Evolutionary conservation across 129 eudicot genomes (phyloP).

Genomic region (Ambrosia trifida): DNA sequence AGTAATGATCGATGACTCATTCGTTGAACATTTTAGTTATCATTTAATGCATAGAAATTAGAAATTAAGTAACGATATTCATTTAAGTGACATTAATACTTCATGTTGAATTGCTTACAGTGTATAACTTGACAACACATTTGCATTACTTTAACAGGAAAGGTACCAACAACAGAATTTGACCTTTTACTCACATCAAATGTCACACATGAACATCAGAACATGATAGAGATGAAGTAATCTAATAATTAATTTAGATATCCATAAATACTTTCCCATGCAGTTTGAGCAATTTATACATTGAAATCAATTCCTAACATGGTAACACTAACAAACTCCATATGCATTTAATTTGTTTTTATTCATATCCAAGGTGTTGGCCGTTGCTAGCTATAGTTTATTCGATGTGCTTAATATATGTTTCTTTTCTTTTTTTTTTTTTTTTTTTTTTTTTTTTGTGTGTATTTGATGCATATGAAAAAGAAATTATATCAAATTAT

Average conservation of each 20-base stretch:
- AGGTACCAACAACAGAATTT: constrained; percentile 20
- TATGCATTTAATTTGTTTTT: constrained; percentile 28
- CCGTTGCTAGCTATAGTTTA: background rate
- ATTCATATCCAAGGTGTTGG: constrained; percentile 4
- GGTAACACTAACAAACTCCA: constrained; percentile 37
- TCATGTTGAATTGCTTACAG: constrained; percentile 16
- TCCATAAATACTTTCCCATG: constrained; percentile 13
- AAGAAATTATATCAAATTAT: background rate
- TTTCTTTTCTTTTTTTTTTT: background rate
- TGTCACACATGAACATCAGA: constrained; percentile 23
- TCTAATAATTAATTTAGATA: background rate
- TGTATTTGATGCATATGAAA: background rate
- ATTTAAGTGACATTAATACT: background rate
- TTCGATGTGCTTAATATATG: constrained; percentile 8
- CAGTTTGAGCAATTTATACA: constrained; percentile 29
- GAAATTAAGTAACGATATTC: background rate
- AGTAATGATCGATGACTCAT: too few relatives aligned
- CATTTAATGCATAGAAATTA: background rate
- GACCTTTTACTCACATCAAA: constrained; percentile 23
- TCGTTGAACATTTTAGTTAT: too few relatives aligned
- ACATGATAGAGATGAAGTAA: constrained; percentile 21
- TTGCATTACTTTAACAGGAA: constrained; percentile 29
- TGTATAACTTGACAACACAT: constrained; percentile 26
- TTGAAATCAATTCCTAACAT: constrained; percentile 31
- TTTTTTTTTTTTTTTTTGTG: background rate